Evolutionary conservation across 768 basidiomycete species (phyloP).

Genomic region (Mycena rebaudengoi): DNA sequence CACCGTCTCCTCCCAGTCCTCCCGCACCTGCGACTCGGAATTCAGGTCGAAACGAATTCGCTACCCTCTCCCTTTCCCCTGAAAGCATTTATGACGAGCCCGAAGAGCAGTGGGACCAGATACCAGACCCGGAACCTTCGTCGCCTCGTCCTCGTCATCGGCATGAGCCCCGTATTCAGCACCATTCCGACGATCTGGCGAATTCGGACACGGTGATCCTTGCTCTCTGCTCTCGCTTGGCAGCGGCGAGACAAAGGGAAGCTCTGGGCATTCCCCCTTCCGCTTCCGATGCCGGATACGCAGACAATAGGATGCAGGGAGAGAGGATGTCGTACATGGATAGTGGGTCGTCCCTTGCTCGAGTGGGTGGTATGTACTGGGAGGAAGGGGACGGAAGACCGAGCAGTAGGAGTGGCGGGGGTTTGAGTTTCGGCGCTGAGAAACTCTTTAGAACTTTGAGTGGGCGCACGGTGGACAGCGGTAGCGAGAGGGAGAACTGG

Average conservation of each 20-base stretch:
- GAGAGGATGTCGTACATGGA: constrained; percentile 47
- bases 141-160: constrained; percentile 3
- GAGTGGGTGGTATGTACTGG: constrained; percentile 48
- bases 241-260: constrained; percentile 54
- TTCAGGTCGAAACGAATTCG: constrained; percentile 5
- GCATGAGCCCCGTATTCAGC: background rate
- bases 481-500: background rate
- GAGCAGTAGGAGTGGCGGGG: constrained; percentile 13
- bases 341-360: constrained; percentile 57
- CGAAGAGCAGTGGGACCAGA: constrained; percentile 8
- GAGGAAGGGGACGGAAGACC: constrained; percentile 40
- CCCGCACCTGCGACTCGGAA: background rate
- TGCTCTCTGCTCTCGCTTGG: constrained; percentile 35
- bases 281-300: constrained; percentile 44
- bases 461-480: constrained; percentile 29
- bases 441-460: constrained; percentile 54
- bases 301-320: constrained; percentile 18
- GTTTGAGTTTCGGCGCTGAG: constrained; percentile 57
- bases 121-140: background rate
- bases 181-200: constrained; percentile 32
- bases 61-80: constrained; percentile 9
- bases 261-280: constrained; percentile 63
- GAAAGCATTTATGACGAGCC: constrained; percentile 25
- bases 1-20: background rate
- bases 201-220: constrained; percentile 32